These are phyloP conservation scores for Cordia subcordata DNA, from an alignment of 257 asterid genomes.

Conservation along the genomic window DNA sequence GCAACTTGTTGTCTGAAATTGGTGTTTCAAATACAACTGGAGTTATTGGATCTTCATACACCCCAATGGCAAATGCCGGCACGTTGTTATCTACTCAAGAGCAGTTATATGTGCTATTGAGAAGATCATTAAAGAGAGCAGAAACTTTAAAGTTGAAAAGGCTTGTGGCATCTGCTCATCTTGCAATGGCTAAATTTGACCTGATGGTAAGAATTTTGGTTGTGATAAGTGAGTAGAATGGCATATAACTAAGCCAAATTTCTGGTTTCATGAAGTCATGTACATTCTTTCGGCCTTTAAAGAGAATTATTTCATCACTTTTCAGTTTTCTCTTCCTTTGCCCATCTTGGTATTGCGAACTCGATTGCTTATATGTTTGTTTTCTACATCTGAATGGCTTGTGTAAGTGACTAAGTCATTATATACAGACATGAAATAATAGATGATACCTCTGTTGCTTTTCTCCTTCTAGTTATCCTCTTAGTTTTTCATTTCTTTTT, in stretches of 20 bases:
- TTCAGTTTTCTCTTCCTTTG: neutral
- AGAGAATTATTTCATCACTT: too few relatives aligned
- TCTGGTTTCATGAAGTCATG: too few relatives aligned
- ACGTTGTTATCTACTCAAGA: conserved; percentile 81
- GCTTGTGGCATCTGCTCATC: conserved; percentile 83
- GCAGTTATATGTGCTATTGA: conserved; percentile 78
- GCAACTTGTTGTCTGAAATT: conserved; percentile 76
- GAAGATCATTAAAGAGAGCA: conserved; percentile 88
- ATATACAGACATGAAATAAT: too few relatives aligned
- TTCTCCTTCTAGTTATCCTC: too few relatives aligned
- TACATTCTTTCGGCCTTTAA: too few relatives aligned
- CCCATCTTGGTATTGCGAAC: too few relatives aligned
- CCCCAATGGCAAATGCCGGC: conserved; percentile 67
- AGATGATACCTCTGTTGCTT: too few relatives aligned
- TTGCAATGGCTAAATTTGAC: conserved; percentile 82
- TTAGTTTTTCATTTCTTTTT: too few relatives aligned
- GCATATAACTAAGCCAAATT: neutral
- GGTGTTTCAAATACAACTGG: conserved; percentile 73
- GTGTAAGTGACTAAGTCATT: neutral
- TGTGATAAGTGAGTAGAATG: neutral
- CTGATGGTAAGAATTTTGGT: conserved; percentile 48
- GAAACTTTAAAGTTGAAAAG: conserved; percentile 76
- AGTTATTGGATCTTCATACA: conserved; percentile 69
- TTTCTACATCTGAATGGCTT: too few relatives aligned
- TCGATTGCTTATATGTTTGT: too few relatives aligned